Base-by-base conservation (phyloP, 768 basidiomycete genomes). In the Infundibulicybe gibba region DNA sequence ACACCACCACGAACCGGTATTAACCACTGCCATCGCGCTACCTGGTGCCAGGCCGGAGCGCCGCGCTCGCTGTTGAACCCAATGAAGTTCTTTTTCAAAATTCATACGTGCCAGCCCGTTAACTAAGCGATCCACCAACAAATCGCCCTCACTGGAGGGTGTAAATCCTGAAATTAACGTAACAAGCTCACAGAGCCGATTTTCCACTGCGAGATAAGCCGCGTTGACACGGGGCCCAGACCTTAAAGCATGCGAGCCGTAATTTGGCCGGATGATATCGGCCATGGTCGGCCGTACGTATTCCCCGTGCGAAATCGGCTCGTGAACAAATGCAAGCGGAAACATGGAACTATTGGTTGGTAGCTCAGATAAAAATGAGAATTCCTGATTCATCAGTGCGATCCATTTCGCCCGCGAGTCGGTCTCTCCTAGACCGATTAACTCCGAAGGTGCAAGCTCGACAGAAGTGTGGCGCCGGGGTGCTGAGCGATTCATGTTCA, bases 31-130 rank as follows among this genome's bases (percentile, higher is more conserved):
- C 25, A 25, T 8, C 25, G 8, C 25, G 8, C 25, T 25, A 25
- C 8, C 25, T 8, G 25, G 25, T 15, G 41, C 9, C 30, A 25
- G 25, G 25, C 25, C 8, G 25, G 25, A 25, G 25, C 25, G 25
- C 8, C 3, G 8, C 25, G 25, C 43, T 4, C 53, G 40, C 32
- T 58, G 57, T 35, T 49, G 50, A 20, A 37, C 41, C 57, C 57
- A 58, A 15, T 52, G 48, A 38, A 54, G 19, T 25, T 52, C 52
- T 35, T 56, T 55, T 34, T 52, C 45, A n/a, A 45, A 40, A 42
- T 44, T 37, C 20, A 58, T 35, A 1, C 40, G 33, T 13, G 13
- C 32, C 21, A 58, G 33, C 14, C 45, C 49, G 13, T 49, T 40
- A 12, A 33, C 17, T 3, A 55, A 30, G 9, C 19, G 45, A 40